Evolutionary conservation across 768 basidiomycete species (phyloP).

Genomic region (Postia placenta): DNA sequence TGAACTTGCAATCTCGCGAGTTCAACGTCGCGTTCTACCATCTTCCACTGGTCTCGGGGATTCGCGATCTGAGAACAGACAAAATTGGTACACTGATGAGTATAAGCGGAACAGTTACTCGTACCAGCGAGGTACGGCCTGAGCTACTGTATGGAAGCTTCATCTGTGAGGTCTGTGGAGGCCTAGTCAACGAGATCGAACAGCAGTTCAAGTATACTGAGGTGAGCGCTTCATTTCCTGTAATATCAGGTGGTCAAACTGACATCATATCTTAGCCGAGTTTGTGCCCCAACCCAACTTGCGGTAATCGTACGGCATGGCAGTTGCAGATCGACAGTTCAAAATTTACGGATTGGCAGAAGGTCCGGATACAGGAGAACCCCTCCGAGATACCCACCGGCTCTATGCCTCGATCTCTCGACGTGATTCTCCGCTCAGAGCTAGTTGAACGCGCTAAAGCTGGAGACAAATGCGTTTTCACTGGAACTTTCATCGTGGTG

Average conservation of each 20-base stretch:
- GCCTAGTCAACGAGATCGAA: conserved; percentile 86
- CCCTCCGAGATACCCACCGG: conserved; percentile 98
- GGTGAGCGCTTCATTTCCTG: no score
- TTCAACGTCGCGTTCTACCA: conserved; percentile 96
- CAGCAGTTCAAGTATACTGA: conserved; percentile 99
- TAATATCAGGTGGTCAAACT: no score
- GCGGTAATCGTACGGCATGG: conserved; percentile 87
- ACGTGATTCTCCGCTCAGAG: conserved; percentile 92
- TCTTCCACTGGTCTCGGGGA: conserved; percentile 88
- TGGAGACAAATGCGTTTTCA: conserved; percentile 97
- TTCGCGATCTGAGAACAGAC: conserved; percentile 88
- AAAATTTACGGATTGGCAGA: conserved; percentile 99
- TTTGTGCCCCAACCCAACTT: conserved; percentile 91
- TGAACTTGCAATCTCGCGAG: conserved; percentile 86
- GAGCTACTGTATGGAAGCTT: conserved; percentile 93
- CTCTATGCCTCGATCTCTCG: conserved; percentile 94
- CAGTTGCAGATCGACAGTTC: conserved; percentile 93
- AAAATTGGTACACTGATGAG: conserved; percentile 92
- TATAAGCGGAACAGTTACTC: conserved; percentile 95
- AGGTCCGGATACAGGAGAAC: conserved; percentile 98
- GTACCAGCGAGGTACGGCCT: conserved; percentile 95
- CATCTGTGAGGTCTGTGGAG: conserved; percentile 84
- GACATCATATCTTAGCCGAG: conserved; percentile 84
- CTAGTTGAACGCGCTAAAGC: conserved; percentile 99
- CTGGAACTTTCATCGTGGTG: conserved; percentile 96